Evolutionary conservation across 2,329 filamentous ascomycete genomes (phyloP).

Genomic region (Cucurbitaria berberidis): DNA sequence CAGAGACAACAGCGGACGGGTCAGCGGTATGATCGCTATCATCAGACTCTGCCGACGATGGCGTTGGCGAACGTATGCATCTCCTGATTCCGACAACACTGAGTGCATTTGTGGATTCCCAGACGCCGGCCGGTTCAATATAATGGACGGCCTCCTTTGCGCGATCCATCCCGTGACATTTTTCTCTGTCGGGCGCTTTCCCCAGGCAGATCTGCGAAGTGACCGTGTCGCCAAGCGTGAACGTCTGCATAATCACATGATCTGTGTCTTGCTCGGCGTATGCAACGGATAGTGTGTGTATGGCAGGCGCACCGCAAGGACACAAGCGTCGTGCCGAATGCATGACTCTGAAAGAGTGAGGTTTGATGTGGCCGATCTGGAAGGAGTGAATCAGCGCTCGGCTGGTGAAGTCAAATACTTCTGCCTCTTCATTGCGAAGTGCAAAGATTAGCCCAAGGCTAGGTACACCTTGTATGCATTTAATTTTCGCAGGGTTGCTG

Average conservation of each 20-base stretch:
- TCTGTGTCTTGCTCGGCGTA: conserved; percentile 67
- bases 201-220: conserved; percentile 63
- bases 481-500: conserved; percentile 54
- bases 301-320: conserved; percentile 60
- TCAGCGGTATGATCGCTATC: conserved; percentile 19
- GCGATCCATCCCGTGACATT: conserved; percentile 45
- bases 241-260: conserved; percentile 70
- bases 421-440: conserved; percentile 62
- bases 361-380: conserved; percentile 62
- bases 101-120: conserved; percentile 67
- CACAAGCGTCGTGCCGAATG: conserved; percentile 61
- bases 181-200: conserved; percentile 46
- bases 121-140: conserved; percentile 68
- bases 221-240: conserved; percentile 61
- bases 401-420: conserved; percentile 66
- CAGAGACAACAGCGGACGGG: conserved; percentile 23
- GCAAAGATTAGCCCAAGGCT: conserved; percentile 66
- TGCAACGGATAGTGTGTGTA: conserved; percentile 68
- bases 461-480: conserved; percentile 65
- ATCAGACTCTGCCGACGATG: conserved; percentile 38
- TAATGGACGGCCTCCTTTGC: conserved; percentile 60
- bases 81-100: conserved; percentile 69
- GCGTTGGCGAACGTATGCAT: conserved; percentile 42
- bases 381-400: conserved; percentile 68
- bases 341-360: conserved; percentile 66